phyloP scores from a whole-genome alignment of 176 grass and related monocot species.

The Bonia amplexicaulis region DNA sequence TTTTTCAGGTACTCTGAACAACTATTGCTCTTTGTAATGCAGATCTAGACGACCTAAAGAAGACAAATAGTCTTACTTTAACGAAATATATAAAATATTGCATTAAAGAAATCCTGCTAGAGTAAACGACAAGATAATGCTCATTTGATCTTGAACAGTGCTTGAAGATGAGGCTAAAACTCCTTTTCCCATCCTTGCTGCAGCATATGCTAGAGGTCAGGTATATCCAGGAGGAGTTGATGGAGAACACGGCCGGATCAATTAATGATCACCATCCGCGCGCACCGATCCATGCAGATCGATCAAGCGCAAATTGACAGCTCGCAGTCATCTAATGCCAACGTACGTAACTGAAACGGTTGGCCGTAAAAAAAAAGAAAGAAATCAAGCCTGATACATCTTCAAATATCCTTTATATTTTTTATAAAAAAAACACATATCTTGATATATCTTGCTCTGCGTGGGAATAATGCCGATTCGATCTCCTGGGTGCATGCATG shows the following conservation, averaged over 20 bases:
- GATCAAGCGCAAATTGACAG: background rate
- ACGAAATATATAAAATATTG: background rate
- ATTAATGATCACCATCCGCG: background rate
- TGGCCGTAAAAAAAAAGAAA: background rate
- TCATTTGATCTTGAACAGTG: background rate
- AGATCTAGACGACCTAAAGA: background rate
- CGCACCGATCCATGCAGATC: background rate
- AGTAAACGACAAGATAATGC: background rate
- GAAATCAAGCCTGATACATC: background rate
- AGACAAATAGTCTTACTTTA: background rate
- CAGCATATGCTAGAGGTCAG: constrained; percentile 27
- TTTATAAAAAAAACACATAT: background rate
- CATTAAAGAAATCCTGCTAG: background rate
- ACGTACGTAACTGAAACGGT: background rate
- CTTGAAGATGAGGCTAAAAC: background rate
- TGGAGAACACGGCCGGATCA: background rate
- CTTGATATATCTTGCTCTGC: background rate
- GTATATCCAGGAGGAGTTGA: constrained; percentile 22
- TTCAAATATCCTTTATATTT: background rate
- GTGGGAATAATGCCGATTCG: constrained; percentile 14
- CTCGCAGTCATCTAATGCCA: background rate
- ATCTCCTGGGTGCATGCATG: background rate
- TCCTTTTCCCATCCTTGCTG: background rate
- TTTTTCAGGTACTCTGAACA: background rate
- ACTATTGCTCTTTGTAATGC: background rate